Conservation (phyloP, 192 early-diverging fungal species). For the Spinellus fusiger region DNA sequence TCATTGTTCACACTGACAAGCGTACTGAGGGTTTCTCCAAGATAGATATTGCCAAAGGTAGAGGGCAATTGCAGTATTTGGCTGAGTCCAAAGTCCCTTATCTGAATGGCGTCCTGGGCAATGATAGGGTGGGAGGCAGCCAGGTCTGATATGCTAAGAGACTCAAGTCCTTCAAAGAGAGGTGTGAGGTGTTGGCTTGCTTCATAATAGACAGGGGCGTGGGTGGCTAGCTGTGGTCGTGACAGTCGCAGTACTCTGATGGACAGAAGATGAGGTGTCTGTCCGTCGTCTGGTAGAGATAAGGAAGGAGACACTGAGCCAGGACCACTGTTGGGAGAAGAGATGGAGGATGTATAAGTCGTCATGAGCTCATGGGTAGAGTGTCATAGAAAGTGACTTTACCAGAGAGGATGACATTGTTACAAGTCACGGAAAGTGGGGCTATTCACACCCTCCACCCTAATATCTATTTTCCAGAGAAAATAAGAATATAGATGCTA, state of each 20-base stretch:
- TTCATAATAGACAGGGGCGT: conserved; percentile 30
- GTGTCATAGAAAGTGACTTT: too few relatives aligned
- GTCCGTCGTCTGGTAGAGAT: conserved; percentile 27
- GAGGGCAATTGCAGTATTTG: conserved; percentile 75
- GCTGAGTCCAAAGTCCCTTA: conserved; percentile 55
- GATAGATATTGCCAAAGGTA: conserved; percentile 88
- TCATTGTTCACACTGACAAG: conserved; percentile 92
- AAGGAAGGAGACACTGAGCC: background rate
- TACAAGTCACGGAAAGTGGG: too few relatives aligned
- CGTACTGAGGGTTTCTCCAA: conserved; percentile 87
- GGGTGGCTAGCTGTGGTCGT: conserved; percentile 42
- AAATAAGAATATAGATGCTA: too few relatives aligned
- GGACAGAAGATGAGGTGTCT: conserved; percentile 60
- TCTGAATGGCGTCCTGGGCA: conserved; percentile 20
- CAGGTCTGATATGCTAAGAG: conserved; percentile 11
- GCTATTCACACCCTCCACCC: too few relatives aligned
- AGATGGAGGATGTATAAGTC: background rate
- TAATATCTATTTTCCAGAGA: too few relatives aligned
- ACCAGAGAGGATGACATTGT: too few relatives aligned
- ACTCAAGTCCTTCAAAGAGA: conserved; percentile 17
- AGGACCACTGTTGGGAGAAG: background rate
- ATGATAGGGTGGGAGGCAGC: conserved; percentile 18
- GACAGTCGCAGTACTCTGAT: conserved; percentile 92
- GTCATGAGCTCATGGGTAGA: background rate
- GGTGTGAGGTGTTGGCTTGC: background rate